Conservation (phyloP, 495 filamentous ascomycete genomes). For the Talaromyces ruber region DNA sequence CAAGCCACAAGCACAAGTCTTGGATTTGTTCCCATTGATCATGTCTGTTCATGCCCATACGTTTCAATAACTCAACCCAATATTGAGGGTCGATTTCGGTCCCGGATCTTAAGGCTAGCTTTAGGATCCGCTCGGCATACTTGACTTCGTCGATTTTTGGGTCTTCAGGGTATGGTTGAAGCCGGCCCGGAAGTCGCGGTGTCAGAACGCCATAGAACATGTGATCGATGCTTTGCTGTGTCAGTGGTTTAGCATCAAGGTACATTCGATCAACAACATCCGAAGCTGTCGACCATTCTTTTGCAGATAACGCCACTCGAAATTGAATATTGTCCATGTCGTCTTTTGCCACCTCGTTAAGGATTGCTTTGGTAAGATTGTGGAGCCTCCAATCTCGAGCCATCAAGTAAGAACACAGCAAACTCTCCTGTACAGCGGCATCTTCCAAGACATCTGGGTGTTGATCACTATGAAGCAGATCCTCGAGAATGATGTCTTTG, state of each 20-base stretch:
- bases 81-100: conserved; percentile 21
- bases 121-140: conserved; percentile 27
- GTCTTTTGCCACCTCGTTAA: conserved; percentile 26
- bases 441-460: conserved; percentile 72
- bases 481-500: conserved; percentile 46
- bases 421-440: conserved; percentile 41
- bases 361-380: conserved; percentile 42
- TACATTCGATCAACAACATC: conserved; percentile 29
- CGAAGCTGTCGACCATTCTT: conserved; percentile 23
- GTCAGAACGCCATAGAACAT: conserved; percentile 26
- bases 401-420: conserved; percentile 43
- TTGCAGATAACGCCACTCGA: conserved; percentile 30
- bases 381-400: conserved; percentile 42
- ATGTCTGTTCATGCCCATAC: conserved; percentile 26
- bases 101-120: conserved; percentile 24
- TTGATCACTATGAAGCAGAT: conserved; percentile 59
- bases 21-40: conserved; percentile 26
- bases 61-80: conserved; percentile 35
- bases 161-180: conserved; percentile 6
- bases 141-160: conserved; percentile 16
- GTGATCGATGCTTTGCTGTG: conserved; percentile 24
- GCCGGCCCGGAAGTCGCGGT: conserved; percentile 20
- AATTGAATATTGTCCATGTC: conserved; percentile 33
- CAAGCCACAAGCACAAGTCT: conserved; percentile 35
- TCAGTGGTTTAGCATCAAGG: conserved; percentile 17